Evolutionary conservation across 2,329 filamentous ascomycete genomes (phyloP).

Genomic region (Didymosphaeria variabile): DNA sequence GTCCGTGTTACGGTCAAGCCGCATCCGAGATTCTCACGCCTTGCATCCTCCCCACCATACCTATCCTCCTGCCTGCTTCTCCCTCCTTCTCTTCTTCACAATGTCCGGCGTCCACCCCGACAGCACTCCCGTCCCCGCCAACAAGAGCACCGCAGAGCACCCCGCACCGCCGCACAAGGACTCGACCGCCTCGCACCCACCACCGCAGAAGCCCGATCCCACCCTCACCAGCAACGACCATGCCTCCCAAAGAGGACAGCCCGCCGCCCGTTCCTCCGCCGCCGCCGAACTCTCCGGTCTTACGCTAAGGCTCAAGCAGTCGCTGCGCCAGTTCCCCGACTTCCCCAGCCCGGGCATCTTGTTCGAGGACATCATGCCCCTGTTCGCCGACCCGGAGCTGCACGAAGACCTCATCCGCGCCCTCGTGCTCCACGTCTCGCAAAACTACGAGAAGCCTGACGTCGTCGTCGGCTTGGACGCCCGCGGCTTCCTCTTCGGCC

Average conservation of each 20-base stretch:
- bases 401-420: slow-evolving; percentile 83
- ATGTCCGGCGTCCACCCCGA: slow-evolving; percentile 35
- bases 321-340: slow-evolving; percentile 87
- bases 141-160: slow-evolving; percentile 29
- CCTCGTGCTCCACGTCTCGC: slow-evolving; percentile 81
- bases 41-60: slow-evolving; percentile 22
- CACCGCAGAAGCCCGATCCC: slow-evolving; percentile 43
- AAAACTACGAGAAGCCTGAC: slow-evolving; percentile 77
- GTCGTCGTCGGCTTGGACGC: slow-evolving; percentile 94
- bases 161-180: slow-evolving; percentile 30
- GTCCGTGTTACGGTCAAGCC: slow-evolving; percentile 23
- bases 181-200: slow-evolving; percentile 45
- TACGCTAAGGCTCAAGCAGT: slow-evolving; percentile 72
- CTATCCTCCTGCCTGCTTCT: slow-evolving; percentile 22
- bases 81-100: slow-evolving; percentile 34
- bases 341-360: slow-evolving; percentile 92
- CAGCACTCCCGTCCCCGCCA: slow-evolving; percentile 24
- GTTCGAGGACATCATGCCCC: slow-evolving; percentile 97
- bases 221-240: slow-evolving; percentile 48
- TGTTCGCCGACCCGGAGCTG: slow-evolving; percentile 80
- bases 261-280: slow-evolving; percentile 60
- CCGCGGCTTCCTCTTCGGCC: slow-evolving; percentile 94
- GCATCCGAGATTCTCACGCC: slow-evolving; percentile 23
- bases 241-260: slow-evolving; percentile 58
- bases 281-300: slow-evolving; percentile 63